Evolutionary conservation across 768 basidiomycete species (phyloP).

Genomic region (Erythrobasidium yunnanense): DNA sequence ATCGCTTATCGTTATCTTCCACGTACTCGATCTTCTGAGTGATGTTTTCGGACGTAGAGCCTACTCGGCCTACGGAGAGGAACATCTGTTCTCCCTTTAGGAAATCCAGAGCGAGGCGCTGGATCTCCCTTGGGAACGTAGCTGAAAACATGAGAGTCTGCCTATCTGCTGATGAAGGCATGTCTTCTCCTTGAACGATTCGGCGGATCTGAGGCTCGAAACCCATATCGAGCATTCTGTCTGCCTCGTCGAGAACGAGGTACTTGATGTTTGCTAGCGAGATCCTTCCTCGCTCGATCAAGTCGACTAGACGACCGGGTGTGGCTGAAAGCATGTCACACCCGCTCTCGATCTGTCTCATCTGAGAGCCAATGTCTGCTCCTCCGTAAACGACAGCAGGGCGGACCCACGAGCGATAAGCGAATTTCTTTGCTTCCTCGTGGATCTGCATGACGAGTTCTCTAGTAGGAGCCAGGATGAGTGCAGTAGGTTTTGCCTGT

Average conservation of each 20-base stretch:
- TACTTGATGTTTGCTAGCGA: conserved; percentile 92
- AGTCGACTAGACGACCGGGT: conserved; percentile 91
- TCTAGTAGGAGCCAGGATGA: conserved; percentile 94
- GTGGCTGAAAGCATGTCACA: conserved; percentile 95
- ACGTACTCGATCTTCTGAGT: conserved; percentile 94
- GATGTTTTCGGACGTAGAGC: conserved; percentile 97
- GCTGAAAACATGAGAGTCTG: conserved; percentile 99
- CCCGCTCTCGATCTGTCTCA: conserved; percentile 86
- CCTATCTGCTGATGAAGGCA: conserved; percentile 81
- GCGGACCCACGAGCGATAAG: conserved; percentile 97
- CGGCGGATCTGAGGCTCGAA: conserved; percentile 98
- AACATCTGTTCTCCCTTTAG: conserved; percentile 90
- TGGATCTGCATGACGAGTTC: conserved; percentile 99
- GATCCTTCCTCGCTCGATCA: conserved; percentile 95
- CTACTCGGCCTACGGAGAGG: conserved; percentile 95
- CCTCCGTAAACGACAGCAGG: conserved; percentile 99
- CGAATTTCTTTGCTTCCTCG: conserved; percentile 96
- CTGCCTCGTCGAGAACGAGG: conserved; percentile 96
- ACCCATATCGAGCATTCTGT: conserved; percentile 99
- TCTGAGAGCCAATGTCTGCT: conserved; percentile 91
- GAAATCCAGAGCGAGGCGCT: conserved; percentile 89
- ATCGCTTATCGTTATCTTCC: conserved; percentile 92
- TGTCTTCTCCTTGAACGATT: conserved; percentile 96
- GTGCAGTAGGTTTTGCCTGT: conserved; percentile 92
- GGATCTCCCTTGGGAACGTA: conserved; percentile 98